phyloP scores from a whole-genome alignment of 768 basidiomycete species.

The Collybiopsis luxurians region DNA sequence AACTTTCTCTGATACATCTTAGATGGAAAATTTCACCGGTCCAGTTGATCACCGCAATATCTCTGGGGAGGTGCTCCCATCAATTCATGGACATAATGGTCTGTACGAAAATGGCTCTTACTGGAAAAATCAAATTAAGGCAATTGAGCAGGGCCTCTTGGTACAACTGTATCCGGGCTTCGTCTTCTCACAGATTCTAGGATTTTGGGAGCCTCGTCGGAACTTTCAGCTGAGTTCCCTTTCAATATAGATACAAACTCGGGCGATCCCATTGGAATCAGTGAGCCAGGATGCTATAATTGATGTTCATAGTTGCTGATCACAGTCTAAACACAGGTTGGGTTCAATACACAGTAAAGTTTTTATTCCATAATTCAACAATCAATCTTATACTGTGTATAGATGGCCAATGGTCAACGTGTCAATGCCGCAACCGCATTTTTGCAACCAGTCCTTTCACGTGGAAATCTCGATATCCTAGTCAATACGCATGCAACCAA shows the following conservation, averaged over 20 bases:
- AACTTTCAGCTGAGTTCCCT: conserved; percentile 20
- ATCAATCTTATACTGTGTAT: conserved; percentile 25
- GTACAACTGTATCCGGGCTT: conserved; percentile 17
- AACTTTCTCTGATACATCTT: neutral
- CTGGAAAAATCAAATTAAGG: neutral
- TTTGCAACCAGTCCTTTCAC: conserved; percentile 19
- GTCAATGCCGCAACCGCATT: conserved; percentile 29
- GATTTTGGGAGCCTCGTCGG: conserved; percentile 20
- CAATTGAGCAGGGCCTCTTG: neutral
- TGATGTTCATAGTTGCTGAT: too few species aligned
- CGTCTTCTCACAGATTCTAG: conserved; percentile 17
- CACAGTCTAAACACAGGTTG: too few species aligned
- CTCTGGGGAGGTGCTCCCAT: conserved; percentile 22
- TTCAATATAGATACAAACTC: conserved; percentile 27
- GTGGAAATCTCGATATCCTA: conserved; percentile 28
- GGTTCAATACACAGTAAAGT: too few species aligned
- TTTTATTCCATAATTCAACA: conserved; percentile 23
- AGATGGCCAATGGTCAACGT: conserved; percentile 19
- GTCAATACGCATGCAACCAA: conserved; percentile 6
- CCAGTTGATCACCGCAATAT: conserved; percentile 28
- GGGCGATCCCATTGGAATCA: conserved; percentile 27
- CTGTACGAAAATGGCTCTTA: neutral
- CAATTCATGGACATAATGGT: conserved; percentile 23
- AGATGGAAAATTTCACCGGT: conserved; percentile 24
- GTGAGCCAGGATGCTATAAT: conserved; percentile 21